Conservation (phyloP, 164 flowering plant genomes). For the Nymphaea thermarum region DNA sequence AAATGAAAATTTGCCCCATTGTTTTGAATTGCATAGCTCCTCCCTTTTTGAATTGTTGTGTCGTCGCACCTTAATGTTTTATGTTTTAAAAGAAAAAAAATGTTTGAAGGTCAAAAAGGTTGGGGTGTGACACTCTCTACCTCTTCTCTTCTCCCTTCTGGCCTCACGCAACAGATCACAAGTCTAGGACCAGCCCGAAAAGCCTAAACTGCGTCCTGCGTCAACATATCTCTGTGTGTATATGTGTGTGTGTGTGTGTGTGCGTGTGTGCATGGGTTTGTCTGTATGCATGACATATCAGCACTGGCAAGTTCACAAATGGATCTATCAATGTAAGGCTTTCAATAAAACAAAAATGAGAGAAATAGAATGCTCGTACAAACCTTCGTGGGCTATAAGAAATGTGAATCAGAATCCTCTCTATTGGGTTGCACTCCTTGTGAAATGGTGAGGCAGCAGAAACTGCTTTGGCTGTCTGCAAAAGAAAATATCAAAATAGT, state of each 20-base stretch:
- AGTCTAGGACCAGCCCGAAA: background rate
- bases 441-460: conserved; percentile 45
- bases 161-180: background rate
- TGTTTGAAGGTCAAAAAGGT: too few relatives aligned
- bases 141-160: too few relatives aligned
- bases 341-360: background rate
- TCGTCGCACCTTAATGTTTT: too few relatives aligned
- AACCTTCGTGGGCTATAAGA: conserved; percentile 84
- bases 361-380: background rate
- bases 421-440: conserved; percentile 26
- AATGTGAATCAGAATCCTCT: conserved; percentile 67
- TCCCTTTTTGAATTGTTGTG: too few relatives aligned
- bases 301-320: background rate
- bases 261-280: too few relatives aligned
- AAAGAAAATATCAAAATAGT: background rate
- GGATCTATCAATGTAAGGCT: background rate
- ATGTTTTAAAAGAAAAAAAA: too few relatives aligned
- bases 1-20: too few relatives aligned
- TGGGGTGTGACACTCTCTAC: too few relatives aligned
- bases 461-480: conserved; percentile 65
- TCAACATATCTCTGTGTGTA: background rate
- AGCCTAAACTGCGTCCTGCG: background rate
- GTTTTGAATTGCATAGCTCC: too few relatives aligned
- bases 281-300: background rate
- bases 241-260: background rate